phyloP scores from a whole-genome alignment of 306 rosid genomes.

The Lathyrus tuberosus region DNA sequence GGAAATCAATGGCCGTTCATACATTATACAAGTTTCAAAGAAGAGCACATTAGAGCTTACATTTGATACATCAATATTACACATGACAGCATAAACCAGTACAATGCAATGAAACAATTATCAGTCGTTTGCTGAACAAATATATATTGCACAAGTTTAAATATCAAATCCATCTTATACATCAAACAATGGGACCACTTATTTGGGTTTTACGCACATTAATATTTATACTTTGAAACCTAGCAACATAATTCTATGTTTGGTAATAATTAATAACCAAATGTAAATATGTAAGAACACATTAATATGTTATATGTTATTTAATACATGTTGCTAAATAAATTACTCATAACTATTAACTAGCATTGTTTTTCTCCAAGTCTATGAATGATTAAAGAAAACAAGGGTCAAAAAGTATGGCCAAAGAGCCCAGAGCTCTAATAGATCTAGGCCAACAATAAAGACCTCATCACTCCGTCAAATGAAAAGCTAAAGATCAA shows the following conservation, averaged over 20 bases:
- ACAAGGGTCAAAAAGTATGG: conserved; percentile 1
- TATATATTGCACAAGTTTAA: background rate
- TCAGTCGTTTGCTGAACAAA: background rate
- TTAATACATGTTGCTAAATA: background rate
- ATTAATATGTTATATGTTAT: background rate
- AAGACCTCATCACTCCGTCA: conserved; percentile 3
- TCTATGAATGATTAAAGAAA: background rate
- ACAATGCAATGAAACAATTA: background rate
- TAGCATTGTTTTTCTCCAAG: background rate
- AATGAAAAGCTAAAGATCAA: conserved; percentile 2
- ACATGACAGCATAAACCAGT: background rate
- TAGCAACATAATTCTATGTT: background rate
- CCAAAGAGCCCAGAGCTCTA: background rate
- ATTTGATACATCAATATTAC: background rate
- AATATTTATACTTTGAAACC: background rate
- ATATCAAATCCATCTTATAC: conserved; percentile 10
- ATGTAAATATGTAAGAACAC: background rate
- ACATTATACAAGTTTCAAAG: conserved; percentile 25
- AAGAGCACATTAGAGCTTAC: background rate
- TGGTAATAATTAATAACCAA: background rate
- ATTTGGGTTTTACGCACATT: background rate
- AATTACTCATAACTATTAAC: background rate
- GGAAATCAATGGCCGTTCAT: conserved; percentile 29
- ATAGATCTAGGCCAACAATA: conserved; percentile 2
- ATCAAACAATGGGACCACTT: conserved; percentile 2